Base-by-base conservation (phyloP, 768 basidiomycete genomes). In the Leucosporidium scottii region DNA sequence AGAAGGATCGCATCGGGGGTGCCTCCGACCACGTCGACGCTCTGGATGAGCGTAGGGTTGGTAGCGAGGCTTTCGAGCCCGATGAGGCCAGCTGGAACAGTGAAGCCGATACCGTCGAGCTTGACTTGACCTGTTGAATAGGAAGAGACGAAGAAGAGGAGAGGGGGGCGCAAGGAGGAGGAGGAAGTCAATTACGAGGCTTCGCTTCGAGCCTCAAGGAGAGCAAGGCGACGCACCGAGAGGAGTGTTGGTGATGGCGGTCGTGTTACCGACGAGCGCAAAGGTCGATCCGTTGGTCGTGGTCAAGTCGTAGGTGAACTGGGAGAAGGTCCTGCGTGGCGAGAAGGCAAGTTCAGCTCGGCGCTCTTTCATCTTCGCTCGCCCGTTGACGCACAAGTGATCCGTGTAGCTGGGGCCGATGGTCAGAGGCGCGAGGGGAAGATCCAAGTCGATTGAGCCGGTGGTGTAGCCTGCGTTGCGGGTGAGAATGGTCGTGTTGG, bases 61-160 rank as follows among this genome's bases (percentile, higher is more conserved):
- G 82, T 83, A 54, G 85, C 81, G 51, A 89, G 76, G 34, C 87
- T 87, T 73, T 82, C 81, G 18, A 89, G 76, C 39, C 88, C 88
- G 27, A 80, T 78, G 58, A 89, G 77, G 21, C 79, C 80, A 7
- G 86, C 85, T 10, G 85, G 80, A 4, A 88, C 87, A 69, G 88
- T 84, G 75, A 89, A 86, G 65, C 83, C 84, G 76, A 89, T 88
- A 8, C 85, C 82, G 75, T 87, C 83, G 12, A 89, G 81, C n/a
- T 83, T 85, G 65, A 89, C 84, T 71, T 83, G 80, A 49, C 87
- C 87, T 66, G 51, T 44, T 18, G 30, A 30, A 30, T 28, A 3
- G 10, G 12, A 13, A 20, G 54, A 13, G 30, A 15, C 27, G 30
- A 6, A 4, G 34, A 27, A 30, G 28, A 31, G 6, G 5, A 17